Conservation (phyloP, 2,329 filamentous ascomycete species). For the Apiospora rasikravindrae region DNA sequence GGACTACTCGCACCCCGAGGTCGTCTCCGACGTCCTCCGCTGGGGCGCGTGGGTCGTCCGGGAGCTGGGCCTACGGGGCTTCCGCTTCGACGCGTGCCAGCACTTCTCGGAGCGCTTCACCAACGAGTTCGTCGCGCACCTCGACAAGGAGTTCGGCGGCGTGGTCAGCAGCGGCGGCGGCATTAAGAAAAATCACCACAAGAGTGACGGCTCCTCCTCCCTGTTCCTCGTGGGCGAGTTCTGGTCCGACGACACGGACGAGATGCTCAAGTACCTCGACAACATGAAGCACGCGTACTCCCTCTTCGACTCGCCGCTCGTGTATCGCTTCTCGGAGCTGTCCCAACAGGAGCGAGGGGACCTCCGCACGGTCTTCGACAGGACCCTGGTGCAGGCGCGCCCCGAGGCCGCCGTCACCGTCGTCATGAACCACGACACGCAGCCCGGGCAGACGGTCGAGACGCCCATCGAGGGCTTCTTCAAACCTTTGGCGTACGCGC, state of each 20-base stretch:
- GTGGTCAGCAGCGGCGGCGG: conserved; percentile 34
- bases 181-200: too few relatives aligned
- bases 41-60: conserved; percentile 37
- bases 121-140: conserved; percentile 32
- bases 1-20: conserved; percentile 38
- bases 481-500: conserved; percentile 73
- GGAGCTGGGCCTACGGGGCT: conserved; percentile 35
- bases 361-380: conserved; percentile 64
- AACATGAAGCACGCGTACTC: conserved; percentile 61
- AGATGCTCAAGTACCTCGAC: conserved; percentile 61
- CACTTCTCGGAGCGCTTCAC: conserved; percentile 38
- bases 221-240: conserved; percentile 73
- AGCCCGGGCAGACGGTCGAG: conserved; percentile 45
- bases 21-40: conserved; percentile 34
- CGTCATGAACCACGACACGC: conserved; percentile 74
- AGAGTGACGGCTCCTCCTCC: too few relatives aligned
- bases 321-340: conserved; percentile 68
- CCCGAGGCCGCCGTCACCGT: conserved; percentile 56
- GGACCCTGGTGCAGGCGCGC: conserved; percentile 55
- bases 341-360: conserved; percentile 62
- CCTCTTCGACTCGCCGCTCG: conserved; percentile 71
- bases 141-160: conserved; percentile 40
- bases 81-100: conserved; percentile 41
- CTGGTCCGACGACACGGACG: conserved; percentile 62
- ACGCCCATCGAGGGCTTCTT: conserved; percentile 68